Evolutionary conservation across 1,284 basidiomycete species (phyloP).

Genomic region (Cutaneotrichosporon curvatum): DNA sequence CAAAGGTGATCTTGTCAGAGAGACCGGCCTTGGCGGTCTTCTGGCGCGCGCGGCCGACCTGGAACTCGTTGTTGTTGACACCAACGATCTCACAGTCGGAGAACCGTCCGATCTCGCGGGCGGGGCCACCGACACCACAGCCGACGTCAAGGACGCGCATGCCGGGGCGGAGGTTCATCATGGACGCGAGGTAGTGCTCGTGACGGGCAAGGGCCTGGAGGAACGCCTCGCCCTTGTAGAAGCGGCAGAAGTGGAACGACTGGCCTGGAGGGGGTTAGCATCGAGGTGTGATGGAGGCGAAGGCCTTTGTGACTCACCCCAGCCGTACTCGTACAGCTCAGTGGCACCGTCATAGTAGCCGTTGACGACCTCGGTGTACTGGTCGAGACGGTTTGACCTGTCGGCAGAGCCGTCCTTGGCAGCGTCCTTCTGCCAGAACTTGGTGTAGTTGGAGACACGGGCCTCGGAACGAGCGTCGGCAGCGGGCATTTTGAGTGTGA

Average conservation of each 20-base stretch:
- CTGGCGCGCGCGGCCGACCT: constrained; percentile 73
- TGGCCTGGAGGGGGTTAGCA: constrained; percentile 47
- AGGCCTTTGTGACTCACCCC: constrained; percentile 38
- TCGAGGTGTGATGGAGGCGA: too few relatives aligned
- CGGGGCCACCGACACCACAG: constrained; percentile 95
- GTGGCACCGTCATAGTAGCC: constrained; percentile 95
- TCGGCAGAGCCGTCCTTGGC: constrained; percentile 62
- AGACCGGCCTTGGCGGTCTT: constrained; percentile 78
- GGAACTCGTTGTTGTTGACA: constrained; percentile 96
- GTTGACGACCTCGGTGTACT: constrained; percentile 92
- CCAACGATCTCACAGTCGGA: constrained; percentile 80
- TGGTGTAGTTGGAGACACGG: constrained; percentile 85
- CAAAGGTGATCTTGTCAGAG: constrained; percentile 68
- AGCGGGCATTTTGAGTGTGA: constrained; percentile 17
- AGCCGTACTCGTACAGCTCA: constrained; percentile 90
- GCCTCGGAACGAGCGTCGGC: constrained; percentile 68
- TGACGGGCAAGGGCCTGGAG: constrained; percentile 77
- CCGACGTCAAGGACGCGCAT: constrained; percentile 98
- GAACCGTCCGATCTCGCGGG: constrained; percentile 89
- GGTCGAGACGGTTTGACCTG: constrained; percentile 67
- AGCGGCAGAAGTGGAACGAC: constrained; percentile 97
- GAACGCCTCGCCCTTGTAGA: constrained; percentile 93
- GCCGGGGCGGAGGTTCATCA: constrained; percentile 73
- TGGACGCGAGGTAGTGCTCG: constrained; percentile 90
- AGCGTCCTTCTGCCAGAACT: constrained; percentile 87